Evolutionary conservation across 139 green algal species (phyloP).

Genomic region (Coelastrella sp.): DNA sequence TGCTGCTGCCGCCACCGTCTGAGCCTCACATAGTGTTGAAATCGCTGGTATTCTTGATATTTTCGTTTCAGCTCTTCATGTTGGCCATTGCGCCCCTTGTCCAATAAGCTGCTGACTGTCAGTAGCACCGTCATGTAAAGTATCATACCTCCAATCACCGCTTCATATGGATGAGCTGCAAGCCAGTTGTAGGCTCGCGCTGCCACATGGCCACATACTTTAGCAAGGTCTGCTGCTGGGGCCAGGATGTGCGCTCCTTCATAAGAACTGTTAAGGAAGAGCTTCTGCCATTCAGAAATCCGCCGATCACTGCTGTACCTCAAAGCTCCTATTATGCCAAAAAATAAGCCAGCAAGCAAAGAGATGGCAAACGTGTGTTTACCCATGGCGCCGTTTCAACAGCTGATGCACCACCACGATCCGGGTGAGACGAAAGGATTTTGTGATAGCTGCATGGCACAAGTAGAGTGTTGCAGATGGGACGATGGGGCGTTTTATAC

Average conservation of each 20-base stretch:
- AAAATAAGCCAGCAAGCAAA: not conserved
- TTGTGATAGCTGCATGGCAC: too few species aligned
- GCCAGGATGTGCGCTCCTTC: not conserved
- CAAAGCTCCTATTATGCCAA: not conserved
- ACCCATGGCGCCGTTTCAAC: not conserved
- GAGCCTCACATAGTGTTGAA: slow-evolving; percentile 15
- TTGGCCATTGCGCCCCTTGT: slow-evolving; percentile 1
- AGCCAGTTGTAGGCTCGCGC: not conserved
- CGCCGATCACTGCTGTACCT: not conserved
- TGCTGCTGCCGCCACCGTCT: not conserved
- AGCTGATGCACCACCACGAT: not conserved
- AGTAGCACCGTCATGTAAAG: slow-evolving; percentile 24
- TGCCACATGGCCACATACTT: not conserved
- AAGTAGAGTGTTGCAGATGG: too few species aligned
- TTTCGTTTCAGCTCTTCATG: not conserved
- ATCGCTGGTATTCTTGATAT: slow-evolving; percentile 14
- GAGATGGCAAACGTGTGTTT: not conserved
- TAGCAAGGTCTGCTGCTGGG: not conserved
- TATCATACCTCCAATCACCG: slow-evolving; percentile 22
- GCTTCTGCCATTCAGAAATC: not conserved
- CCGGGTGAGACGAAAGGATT: not conserved
- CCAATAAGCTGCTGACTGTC: not conserved
- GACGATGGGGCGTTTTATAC: too few species aligned
- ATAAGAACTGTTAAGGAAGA: not conserved
- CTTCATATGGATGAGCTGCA: slow-evolving; percentile 5